Evolutionary conservation across 129 eudicot species (phyloP).

Genomic region (Kitagawia praeruptora): DNA sequence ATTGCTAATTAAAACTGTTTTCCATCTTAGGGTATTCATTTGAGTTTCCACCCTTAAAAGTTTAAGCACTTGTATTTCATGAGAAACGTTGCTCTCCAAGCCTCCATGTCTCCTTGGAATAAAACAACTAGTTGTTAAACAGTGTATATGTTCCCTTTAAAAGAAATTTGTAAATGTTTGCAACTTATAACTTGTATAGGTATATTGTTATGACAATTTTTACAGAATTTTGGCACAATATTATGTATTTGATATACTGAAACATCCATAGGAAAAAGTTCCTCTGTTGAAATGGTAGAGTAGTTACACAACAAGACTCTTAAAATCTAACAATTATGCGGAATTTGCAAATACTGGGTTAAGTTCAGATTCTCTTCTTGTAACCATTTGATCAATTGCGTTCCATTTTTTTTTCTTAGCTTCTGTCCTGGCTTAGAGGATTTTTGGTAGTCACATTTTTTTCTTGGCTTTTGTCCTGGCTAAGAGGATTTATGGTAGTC

Average conservation of each 20-base stretch:
- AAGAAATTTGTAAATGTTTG: background rate
- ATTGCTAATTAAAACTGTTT: background rate
- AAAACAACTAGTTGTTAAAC: background rate
- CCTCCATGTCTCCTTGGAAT: background rate
- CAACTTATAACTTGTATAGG: background rate
- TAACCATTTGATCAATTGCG: background rate
- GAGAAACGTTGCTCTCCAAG: background rate
- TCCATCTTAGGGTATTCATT: background rate
- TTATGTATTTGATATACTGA: background rate
- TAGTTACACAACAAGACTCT: background rate
- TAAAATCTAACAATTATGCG: background rate
- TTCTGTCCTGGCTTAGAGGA: background rate
- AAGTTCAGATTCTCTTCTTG: background rate
- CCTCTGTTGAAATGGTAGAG: background rate
- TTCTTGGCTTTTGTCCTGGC: background rate
- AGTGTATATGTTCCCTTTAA: background rate
- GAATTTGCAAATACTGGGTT: background rate
- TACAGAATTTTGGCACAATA: background rate
- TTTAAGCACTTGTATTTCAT: background rate
- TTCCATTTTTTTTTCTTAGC: background rate
- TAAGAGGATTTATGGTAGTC: background rate
- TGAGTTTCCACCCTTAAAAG: background rate
- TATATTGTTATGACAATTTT: background rate
- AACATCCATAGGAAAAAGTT: background rate
- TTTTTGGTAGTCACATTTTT: background rate